Conservation (phyloP, 129 eudicot species). For the Lactuca saligna region DNA sequence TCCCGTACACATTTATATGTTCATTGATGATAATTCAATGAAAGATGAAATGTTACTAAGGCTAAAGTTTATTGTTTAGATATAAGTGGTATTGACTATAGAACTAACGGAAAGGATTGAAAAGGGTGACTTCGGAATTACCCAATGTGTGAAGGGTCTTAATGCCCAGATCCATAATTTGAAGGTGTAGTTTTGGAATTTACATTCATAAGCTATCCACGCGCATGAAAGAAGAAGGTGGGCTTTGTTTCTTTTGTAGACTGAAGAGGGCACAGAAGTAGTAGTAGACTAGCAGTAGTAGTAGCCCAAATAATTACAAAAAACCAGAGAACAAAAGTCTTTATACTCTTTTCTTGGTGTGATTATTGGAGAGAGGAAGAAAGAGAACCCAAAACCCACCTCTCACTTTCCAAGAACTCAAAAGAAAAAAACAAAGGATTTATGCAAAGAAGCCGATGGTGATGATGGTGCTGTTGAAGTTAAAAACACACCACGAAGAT, state of each 20-base stretch:
- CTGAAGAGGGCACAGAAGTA: conserved; percentile 45
- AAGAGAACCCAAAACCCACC: conserved; percentile 28
- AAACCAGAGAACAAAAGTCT: conserved; percentile 46
- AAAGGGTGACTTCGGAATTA: neutral
- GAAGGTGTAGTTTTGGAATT: conserved; percentile 8
- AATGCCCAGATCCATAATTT: neutral
- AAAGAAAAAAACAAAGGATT: conserved; percentile 1
- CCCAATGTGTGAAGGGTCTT: neutral
- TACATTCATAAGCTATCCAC: neutral
- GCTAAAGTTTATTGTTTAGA: too few species aligned
- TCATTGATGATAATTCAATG: too few species aligned
- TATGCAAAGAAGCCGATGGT: neutral
- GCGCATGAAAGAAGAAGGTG: conserved; percentile 38
- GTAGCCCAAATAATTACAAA: conserved; percentile 44
- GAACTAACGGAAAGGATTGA: neutral
- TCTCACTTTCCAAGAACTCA: conserved; percentile 36
- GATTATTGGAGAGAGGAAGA: conserved; percentile 37
- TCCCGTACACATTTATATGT: too few species aligned
- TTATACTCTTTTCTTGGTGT: conserved; percentile 33
- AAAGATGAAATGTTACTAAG: too few species aligned
- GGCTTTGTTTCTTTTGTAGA: conserved; percentile 31
- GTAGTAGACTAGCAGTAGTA: conserved; percentile 45
- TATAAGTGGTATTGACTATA: too few species aligned
- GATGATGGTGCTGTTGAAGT: neutral
- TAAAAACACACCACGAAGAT: conserved; percentile 2